phyloP scores from a whole-genome alignment of 257 asterid species.

The Eustoma russellianum region DNA sequence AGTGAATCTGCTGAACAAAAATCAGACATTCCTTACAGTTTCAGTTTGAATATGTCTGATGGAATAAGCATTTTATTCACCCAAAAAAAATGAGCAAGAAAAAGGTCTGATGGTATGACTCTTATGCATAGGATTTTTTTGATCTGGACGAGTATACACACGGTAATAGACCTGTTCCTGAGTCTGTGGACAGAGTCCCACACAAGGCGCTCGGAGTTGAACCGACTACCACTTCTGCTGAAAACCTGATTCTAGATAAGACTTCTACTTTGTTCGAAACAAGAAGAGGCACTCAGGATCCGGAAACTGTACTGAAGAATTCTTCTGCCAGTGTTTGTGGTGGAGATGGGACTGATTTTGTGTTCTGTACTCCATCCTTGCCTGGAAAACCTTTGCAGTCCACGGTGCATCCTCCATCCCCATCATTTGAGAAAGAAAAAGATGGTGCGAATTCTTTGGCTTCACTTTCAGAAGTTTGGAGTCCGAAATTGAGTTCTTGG shows the following conservation, averaged over 20 bases:
- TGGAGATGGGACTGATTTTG: conserved; percentile 14
- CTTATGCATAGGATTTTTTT: conserved; percentile 31
- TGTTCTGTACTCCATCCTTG: conserved; percentile 11
- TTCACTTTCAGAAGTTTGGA: conserved; percentile 18
- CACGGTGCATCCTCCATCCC: conserved; percentile 16
- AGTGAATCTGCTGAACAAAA: not conserved
- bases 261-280: conserved; percentile 17
- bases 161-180: conserved; percentile 14
- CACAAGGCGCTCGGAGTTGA: too few relatives aligned
- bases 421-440: conserved; percentile 22
- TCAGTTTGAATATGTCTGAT: not conserved
- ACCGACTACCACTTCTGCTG: conserved; percentile 14
- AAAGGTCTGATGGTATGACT: not conserved
- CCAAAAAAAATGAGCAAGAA: not conserved
- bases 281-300: conserved; percentile 14
- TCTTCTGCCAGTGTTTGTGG: conserved; percentile 19
- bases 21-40: not conserved
- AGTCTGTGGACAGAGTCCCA: conserved; percentile 20
- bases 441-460: conserved; percentile 11
- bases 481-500: conserved; percentile 13
- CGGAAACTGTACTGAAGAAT: conserved; percentile 15
- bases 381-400: too few relatives aligned
- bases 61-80: not conserved
- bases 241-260: conserved; percentile 14
- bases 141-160: conserved; percentile 47